These are phyloP conservation scores for Trichomonas gallinae DNA, from an alignment of 208 protist species.

Conservation along the genomic window DNA sequence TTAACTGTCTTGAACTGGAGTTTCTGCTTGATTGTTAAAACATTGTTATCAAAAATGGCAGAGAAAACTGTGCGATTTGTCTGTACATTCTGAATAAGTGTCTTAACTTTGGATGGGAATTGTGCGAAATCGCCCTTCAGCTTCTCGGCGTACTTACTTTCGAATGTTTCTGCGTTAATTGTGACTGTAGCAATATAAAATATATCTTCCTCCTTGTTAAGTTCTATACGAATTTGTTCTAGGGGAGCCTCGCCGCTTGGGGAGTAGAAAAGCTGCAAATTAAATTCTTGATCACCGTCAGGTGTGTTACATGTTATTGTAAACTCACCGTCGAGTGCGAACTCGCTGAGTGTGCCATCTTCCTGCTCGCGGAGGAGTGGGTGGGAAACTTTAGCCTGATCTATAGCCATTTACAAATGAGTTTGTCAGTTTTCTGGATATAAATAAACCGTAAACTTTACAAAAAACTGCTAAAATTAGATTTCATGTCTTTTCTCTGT, in stretches of 20 bases:
- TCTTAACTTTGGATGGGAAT: not conserved
- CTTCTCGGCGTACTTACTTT: not conserved
- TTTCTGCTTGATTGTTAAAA: not conserved
- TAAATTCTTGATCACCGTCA: not conserved
- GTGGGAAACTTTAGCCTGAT: not conserved
- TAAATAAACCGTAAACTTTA: no score
- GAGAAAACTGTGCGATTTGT: not conserved
- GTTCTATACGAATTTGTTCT: not conserved
- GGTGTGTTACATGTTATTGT: not conserved
- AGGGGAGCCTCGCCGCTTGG: not conserved
- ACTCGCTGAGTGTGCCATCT: not conserved
- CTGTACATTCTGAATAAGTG: not conserved
- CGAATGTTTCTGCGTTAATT: not conserved
- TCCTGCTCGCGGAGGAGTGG: not conserved
- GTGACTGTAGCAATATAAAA: not conserved
- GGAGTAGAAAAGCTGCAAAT: not conserved
- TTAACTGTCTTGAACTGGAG: conserved; percentile 9
- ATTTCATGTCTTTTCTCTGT: no score
- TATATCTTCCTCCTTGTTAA: not conserved
- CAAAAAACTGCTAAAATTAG: no score
- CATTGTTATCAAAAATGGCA: not conserved
- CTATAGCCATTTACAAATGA: conserved; percentile 48
- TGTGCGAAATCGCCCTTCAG: not conserved
- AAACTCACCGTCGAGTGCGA: not conserved
- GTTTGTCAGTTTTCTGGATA: no score